Conservation (phyloP, 192 early-diverging fungal genomes). For the Gigaspora rosea region DNA sequence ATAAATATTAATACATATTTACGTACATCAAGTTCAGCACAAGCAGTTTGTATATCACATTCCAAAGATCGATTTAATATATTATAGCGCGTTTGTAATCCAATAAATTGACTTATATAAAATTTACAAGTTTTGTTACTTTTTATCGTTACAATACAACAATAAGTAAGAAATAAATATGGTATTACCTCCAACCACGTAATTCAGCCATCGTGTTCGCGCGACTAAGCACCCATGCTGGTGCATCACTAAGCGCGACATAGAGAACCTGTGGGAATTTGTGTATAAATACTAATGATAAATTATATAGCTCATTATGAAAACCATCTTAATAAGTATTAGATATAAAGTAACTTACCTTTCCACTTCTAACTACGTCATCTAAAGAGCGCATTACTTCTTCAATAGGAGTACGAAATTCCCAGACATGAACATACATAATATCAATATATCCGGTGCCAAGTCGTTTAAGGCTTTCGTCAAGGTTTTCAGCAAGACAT, state of each 20-base stretch:
- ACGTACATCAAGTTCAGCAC: constrained; percentile 35
- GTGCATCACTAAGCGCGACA: constrained; percentile 47
- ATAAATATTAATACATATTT: not conserved
- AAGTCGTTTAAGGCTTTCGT: constrained; percentile 56
- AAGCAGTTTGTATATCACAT: constrained; percentile 41
- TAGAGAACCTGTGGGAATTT: constrained; percentile 39
- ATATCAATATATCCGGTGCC: constrained; percentile 49
- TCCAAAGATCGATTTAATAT: constrained; percentile 40
- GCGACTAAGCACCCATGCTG: constrained; percentile 58
- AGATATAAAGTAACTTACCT: constrained; percentile 33
- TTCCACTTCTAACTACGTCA: constrained; percentile 65
- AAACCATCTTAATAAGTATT: not conserved
- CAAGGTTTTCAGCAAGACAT: constrained; percentile 52
- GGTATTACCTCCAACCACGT: constrained; percentile 19
- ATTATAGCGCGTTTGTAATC: constrained; percentile 41
- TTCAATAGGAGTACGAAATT: constrained; percentile 59
- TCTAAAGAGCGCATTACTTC: constrained; percentile 72
- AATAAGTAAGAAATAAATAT: not conserved
- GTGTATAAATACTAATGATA: not conserved
- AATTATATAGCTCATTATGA: not conserved
- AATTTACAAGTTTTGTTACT: not conserved
- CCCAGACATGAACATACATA: constrained; percentile 50
- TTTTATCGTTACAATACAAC: too few relatives aligned
- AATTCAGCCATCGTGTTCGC: constrained; percentile 40
- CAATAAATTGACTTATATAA: constrained; percentile 38